Base-by-base conservation (phyloP, 257 asterid species). In the Leonotis leonurus region DNA sequence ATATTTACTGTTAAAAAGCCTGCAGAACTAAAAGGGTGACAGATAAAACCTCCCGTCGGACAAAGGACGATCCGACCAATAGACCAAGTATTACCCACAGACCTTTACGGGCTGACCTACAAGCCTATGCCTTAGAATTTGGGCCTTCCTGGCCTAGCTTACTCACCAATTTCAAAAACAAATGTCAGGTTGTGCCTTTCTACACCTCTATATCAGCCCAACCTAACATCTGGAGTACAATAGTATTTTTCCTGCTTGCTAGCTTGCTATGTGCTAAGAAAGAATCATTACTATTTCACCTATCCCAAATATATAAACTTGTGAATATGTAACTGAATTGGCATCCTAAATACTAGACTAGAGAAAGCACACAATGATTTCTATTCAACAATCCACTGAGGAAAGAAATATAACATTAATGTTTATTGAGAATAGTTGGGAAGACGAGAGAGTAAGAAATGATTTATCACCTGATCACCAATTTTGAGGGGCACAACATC, bases 401-500 rank as follows among this genome's bases (percentile, higher is more conserved):
- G 39, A 65, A 60, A 36, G 6, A 26, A 46, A 54, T 37, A n/a
- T 54, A 11, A 1, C n/a, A 39, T 30, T 2, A 40, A 4, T 2
- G 45, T 35, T 48, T 25, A 1, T 52, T 24, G 25, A 3, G 30
- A 20, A 17, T 17, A 22, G 32, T 22, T 10, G 1, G 30, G 4
- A 48, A 62, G 17, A 9, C 43, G 43, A 18, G 6, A 10, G 44
- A 24, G 51, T 60, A 33, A 33, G 53, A 56, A 16, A 49, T 27
- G 33, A 8, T 39, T 16, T 46, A 60, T 70, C 61, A 88, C 98
- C 96, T 92, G 98, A 78, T 92, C 98, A 56, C 98, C 98, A 77
- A 89, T 92, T 76, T 92, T 92, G 18, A 92, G 95, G 61, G 98
- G 95, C 62, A 92, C 77, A 54, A 89, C 76, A 80, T 92, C 98